Conservation (phyloP, 1,139 yeast species). For the Lizanozyma gosingica region DNA sequence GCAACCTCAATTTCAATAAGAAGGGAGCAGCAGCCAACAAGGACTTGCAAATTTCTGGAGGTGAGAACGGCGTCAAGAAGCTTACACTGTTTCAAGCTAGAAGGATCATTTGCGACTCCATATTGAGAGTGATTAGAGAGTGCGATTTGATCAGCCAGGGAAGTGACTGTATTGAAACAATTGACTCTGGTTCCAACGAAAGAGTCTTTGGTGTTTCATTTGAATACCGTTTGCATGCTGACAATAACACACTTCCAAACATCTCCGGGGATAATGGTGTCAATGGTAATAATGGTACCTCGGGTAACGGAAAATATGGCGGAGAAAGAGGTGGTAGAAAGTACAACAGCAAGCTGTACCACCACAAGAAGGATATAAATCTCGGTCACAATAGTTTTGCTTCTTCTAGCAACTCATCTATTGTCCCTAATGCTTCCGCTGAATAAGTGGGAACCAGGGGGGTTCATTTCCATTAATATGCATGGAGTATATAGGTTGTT, state of each 20-base stretch:
- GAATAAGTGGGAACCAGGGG: no score
- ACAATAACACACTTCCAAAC: slow-evolving; percentile 14
- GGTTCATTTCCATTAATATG: no score
- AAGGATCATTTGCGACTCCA: slow-evolving; percentile 40
- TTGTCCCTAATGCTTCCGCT: no score
- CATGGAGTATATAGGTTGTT: no score
- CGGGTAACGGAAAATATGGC: not conserved
- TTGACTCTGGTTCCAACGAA: slow-evolving; percentile 29
- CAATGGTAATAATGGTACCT: not conserved
- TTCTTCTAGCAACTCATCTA: no score
- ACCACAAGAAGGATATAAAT: not conserved
- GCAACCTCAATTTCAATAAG: slow-evolving; percentile 32
- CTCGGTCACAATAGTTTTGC: not conserved
- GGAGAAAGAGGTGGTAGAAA: not conserved
- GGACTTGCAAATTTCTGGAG: slow-evolving; percentile 6
- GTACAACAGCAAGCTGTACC: not conserved
- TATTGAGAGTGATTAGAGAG: slow-evolving; percentile 39
- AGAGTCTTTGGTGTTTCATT: slow-evolving; percentile 37
- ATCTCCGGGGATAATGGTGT: not conserved
- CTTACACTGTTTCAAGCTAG: slow-evolving; percentile 39
- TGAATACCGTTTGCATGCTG: slow-evolving; percentile 38
- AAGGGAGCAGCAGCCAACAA: slow-evolving; percentile 11
- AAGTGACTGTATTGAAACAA: slow-evolving; percentile 20
- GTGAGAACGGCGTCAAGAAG: slow-evolving; percentile 17
- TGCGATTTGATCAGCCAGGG: slow-evolving; percentile 36